phyloP scores from a whole-genome alignment of 2,329 filamentous ascomycete genomes.

The Fusarium mundagurra region DNA sequence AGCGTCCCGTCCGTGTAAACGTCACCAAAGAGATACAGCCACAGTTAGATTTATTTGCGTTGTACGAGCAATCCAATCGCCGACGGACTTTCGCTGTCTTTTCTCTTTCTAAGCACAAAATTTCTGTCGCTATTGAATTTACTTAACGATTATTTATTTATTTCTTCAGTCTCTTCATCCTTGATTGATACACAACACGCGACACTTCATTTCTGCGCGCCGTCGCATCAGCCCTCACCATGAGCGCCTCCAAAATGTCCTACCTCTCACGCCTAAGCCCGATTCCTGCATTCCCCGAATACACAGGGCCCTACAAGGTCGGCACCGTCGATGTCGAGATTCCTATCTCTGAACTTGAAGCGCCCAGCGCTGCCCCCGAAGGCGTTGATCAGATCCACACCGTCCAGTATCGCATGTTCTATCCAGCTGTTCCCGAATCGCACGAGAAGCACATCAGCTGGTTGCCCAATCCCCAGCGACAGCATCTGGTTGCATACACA shows the following conservation, averaged over 20 bases:
- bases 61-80: neutral
- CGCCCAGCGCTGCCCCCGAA: conserved; percentile 63
- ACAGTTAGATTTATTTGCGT: neutral
- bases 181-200: neutral
- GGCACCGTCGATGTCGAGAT: conserved; percentile 82
- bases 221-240: neutral
- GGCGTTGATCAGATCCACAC: conserved; percentile 71
- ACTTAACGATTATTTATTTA: neutral
- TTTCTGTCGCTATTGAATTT: neutral
- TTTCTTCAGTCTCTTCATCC: neutral
- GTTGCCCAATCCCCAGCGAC: conserved; percentile 80
- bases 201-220: neutral
- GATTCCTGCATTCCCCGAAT: conserved; percentile 76
- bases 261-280: conserved; percentile 70
- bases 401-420: conserved; percentile 83
- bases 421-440: conserved; percentile 70
- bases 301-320: conserved; percentile 76
- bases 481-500: conserved; percentile 78
- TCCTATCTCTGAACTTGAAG: conserved; percentile 68
- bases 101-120: neutral
- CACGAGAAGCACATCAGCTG: conserved; percentile 73
- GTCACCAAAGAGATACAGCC: conserved; percentile 30
- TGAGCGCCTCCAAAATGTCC: conserved; percentile 52
- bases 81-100: neutral
- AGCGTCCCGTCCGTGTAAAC: conserved; percentile 23